phyloP scores from a whole-genome alignment of 1,139 yeast genomes.

The Kodamaea plutei region DNA sequence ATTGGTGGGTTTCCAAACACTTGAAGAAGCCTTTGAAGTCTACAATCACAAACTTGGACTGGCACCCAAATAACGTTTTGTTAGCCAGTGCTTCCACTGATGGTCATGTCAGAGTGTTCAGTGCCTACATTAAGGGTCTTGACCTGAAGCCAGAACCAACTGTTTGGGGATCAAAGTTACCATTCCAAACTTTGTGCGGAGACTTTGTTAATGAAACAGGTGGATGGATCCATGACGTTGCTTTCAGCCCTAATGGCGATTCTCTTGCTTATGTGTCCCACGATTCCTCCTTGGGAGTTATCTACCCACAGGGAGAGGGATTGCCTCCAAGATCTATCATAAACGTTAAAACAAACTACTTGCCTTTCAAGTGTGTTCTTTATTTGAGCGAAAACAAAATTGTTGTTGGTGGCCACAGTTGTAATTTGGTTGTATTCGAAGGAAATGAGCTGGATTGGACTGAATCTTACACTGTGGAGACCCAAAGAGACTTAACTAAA shows the following conservation, averaged over 20 bases:
- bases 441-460: constrained; percentile 71
- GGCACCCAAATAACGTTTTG: constrained; percentile 94
- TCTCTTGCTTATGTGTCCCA: constrained; percentile 76
- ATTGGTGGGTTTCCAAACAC: constrained; percentile 99
- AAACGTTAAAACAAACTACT: constrained; percentile 61
- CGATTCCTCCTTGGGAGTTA: constrained; percentile 71
- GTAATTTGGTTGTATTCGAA: constrained; percentile 82
- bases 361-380: constrained; percentile 76
- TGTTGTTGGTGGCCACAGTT: constrained; percentile 89
- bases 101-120: constrained; percentile 90
- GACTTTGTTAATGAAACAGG: constrained; percentile 76
- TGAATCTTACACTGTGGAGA: constrained; percentile 60
- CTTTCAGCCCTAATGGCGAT: constrained; percentile 79
- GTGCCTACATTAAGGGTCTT: constrained; percentile 87
- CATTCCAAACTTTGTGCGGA: constrained; percentile 90
- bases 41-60: constrained; percentile 76
- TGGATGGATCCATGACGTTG: constrained; percentile 91
- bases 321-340: constrained; percentile 41
- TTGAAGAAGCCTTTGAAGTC: constrained; percentile 90
- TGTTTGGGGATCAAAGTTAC: constrained; percentile 92
- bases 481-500: constrained; percentile 41
- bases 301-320: constrained; percentile 73
- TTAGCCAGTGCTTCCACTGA: constrained; percentile 92
- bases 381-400: constrained; percentile 65
- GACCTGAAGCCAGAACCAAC: constrained; percentile 80